Evolutionary conservation across 2,329 filamentous ascomycete genomes (phyloP).

Genomic region (Waltergamsia citrina): DNA sequence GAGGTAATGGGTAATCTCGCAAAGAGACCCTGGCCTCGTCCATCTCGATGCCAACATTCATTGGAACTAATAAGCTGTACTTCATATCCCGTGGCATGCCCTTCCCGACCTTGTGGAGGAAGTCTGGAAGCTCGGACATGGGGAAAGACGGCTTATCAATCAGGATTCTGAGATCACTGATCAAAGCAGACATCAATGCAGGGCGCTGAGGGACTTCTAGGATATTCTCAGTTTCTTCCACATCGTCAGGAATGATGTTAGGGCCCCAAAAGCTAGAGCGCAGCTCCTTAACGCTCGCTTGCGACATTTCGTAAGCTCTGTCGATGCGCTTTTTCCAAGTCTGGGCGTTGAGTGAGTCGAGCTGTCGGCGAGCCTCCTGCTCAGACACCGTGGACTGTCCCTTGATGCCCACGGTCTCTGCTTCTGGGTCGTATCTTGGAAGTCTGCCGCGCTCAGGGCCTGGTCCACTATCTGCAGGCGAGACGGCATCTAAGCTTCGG

Average conservation of each 20-base stretch:
- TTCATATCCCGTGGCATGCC: conserved; percentile 89
- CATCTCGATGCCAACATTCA: conserved; percentile 84
- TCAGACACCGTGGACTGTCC: conserved; percentile 63
- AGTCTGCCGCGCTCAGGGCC: conserved; percentile 27
- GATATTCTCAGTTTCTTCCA: conserved; percentile 76
- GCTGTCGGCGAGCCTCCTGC: conserved; percentile 63
- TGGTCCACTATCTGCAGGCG: conserved; percentile 18
- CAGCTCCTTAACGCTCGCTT: conserved; percentile 67
- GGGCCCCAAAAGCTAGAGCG: conserved; percentile 73
- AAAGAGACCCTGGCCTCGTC: conserved; percentile 80
- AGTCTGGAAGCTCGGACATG: conserved; percentile 69
- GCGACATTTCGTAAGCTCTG: conserved; percentile 58
- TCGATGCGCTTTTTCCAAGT: conserved; percentile 93
- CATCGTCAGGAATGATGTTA: conserved; percentile 71
- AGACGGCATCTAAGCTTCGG: conserved; percentile 41
- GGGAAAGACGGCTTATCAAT: conserved; percentile 93
- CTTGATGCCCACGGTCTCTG: conserved; percentile 54
- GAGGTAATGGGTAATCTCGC: conserved; percentile 85
- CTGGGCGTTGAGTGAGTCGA: conserved; percentile 74
- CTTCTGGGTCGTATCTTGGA: conserved; percentile 73
- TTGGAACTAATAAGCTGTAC: conserved; percentile 81
- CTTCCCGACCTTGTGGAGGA: conserved; percentile 86
- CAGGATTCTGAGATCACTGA: conserved; percentile 76
- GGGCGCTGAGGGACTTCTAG: conserved; percentile 79
- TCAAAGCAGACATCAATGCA: conserved; percentile 67